These are phyloP conservation scores for Begonia peltatifolia DNA, from an alignment of 306 rosid genomes.

Conservation along the genomic window DNA sequence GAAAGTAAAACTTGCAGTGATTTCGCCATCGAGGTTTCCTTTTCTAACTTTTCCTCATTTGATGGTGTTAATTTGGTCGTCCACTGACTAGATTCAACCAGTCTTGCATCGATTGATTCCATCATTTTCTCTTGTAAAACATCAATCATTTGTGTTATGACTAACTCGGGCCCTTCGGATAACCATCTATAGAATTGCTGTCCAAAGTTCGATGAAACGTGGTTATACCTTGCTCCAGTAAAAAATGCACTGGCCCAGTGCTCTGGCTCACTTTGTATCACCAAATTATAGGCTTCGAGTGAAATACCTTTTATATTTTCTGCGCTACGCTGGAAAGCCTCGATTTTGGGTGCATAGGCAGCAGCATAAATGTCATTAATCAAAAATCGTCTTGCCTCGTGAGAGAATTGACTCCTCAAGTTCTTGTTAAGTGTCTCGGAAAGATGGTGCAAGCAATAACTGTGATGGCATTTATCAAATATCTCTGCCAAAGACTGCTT, in stretches of 20 bases:
- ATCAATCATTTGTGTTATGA: constrained; percentile 91
- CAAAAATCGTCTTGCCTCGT: constrained; percentile 93
- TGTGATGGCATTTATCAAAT: constrained; percentile 60
- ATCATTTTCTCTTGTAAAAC: constrained; percentile 68
- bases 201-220: constrained; percentile 63
- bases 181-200: constrained; percentile 81
- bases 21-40: constrained; percentile 37
- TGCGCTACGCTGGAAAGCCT: constrained; percentile 46
- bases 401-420: constrained; percentile 88
- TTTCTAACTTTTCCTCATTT: constrained; percentile 57
- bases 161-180: constrained; percentile 84
- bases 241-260: constrained; percentile 91
- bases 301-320: constrained; percentile 80
- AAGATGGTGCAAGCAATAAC: constrained; percentile 79
- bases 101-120: constrained; percentile 52
- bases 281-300: constrained; percentile 84
- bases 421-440: constrained; percentile 81
- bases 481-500: constrained; percentile 48
- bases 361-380: constrained; percentile 77
- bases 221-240: constrained; percentile 72
- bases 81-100: constrained; percentile 66
- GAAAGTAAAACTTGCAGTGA: constrained; percentile 53
- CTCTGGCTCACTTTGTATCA: constrained; percentile 62
- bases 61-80: constrained; percentile 68
- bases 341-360: constrained; percentile 62